Conservation (phyloP, 2,329 filamentous ascomycete species). For the Aspergillus aculeatus region DNA sequence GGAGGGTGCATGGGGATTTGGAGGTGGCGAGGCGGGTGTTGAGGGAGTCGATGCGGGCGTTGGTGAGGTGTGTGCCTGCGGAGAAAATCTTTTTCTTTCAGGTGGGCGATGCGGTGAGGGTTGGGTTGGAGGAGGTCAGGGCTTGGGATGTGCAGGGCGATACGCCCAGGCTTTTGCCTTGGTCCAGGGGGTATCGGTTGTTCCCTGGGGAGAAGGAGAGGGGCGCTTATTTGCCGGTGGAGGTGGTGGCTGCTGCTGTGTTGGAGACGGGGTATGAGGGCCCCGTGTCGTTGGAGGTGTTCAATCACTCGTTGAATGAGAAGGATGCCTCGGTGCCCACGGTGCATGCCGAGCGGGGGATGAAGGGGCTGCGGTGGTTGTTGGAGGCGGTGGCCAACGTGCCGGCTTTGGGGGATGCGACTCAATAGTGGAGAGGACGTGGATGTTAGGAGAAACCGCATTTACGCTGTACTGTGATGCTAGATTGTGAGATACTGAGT, state of each 20-base stretch:
- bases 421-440: too few relatives aligned
- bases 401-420: slow-evolving; percentile 22
- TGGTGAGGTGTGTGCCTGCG: slow-evolving; percentile 28
- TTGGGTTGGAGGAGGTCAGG: slow-evolving; percentile 24
- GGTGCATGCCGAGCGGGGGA: slow-evolving; percentile 28
- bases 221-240: slow-evolving; percentile 34
- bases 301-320: slow-evolving; percentile 29
- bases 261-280: slow-evolving; percentile 33
- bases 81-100: slow-evolving; percentile 38
- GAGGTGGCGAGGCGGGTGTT: slow-evolving; percentile 29
- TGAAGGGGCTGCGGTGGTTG: slow-evolving; percentile 21
- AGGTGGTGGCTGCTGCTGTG: slow-evolving; percentile 32
- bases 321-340: slow-evolving; percentile 19
- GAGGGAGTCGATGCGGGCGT: slow-evolving; percentile 22
- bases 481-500: too few relatives aligned
- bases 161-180: slow-evolving; percentile 28
- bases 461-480: too few relatives aligned
- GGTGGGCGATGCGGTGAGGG: slow-evolving; percentile 30
- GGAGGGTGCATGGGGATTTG: slow-evolving; percentile 27
- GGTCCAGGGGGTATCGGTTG: slow-evolving; percentile 33
- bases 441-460: too few relatives aligned
- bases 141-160: slow-evolving; percentile 21
- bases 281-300: slow-evolving; percentile 35
- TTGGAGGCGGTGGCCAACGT: slow-evolving; percentile 15
- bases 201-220: slow-evolving; percentile 27